phyloP scores from a whole-genome alignment of 768 basidiomycete species.

The Pisolithus microcarpus region DNA sequence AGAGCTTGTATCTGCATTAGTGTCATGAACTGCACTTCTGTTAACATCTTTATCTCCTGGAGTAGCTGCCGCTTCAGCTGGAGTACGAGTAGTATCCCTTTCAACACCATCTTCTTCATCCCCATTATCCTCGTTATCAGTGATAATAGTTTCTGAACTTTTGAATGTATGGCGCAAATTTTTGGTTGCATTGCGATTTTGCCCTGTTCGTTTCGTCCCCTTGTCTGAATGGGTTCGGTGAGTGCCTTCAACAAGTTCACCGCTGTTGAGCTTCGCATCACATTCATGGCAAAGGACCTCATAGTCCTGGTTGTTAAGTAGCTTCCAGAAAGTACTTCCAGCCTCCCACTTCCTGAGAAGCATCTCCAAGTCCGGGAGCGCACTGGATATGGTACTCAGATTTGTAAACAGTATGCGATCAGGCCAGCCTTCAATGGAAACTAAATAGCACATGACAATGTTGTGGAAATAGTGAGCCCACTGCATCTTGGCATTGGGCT shows the following conservation, averaged over 20 bases:
- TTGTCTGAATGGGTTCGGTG: not conserved
- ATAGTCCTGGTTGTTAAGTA: no score
- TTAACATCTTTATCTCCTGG: not conserved
- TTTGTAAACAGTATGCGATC: not conserved
- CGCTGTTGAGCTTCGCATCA: not conserved
- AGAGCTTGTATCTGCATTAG: no score
- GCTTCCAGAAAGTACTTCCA: not conserved
- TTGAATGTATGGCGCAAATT: not conserved
- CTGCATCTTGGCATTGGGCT: no score
- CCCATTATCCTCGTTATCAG: not conserved
- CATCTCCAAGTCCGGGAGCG: not conserved
- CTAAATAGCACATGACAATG: no score
- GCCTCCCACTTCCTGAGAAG: not conserved
- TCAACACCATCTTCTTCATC: not conserved
- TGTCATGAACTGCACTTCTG: no score
- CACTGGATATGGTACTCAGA: not conserved
- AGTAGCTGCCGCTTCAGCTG: not conserved
- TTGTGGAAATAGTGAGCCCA: no score
- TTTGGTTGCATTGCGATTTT: not conserved
- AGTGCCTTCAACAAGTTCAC: not conserved
- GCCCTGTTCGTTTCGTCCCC: not conserved
- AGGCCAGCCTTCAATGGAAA: slow-evolving; percentile 2
- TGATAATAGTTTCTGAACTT: no score
- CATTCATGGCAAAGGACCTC: not conserved
- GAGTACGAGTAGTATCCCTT: not conserved